Evolutionary conservation across 805 yeast species (phyloP), one percentile per base, ranked within the genome.

Genomic region (Priceomyces haplophilus): DNA sequence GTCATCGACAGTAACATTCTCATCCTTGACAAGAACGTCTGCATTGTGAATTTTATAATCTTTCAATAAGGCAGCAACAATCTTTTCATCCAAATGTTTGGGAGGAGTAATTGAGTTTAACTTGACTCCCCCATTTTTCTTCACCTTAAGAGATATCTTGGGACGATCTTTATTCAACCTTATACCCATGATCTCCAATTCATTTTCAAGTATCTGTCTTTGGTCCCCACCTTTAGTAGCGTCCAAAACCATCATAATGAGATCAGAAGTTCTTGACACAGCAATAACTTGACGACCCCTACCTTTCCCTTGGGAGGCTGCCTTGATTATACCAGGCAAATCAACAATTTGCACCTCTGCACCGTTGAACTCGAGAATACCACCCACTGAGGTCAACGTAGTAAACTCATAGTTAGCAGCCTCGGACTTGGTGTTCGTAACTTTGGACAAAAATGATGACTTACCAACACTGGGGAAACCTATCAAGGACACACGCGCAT

Each of bases 391-490:
- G 0, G 99, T 91, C 61, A 91, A 76, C 0, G 99, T 91, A 6
- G 99, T 91, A 75, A 91, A 91, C 40, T 95, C 93, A 59, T 93
- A 91, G 38, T 83, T 87, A 4, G 98, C 99, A 40, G 95, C 86
- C 62, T 89, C 98, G 1, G 96, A 85, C 62, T 88, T 88, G 1
- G 98, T 91, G 55, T 87, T 86, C 16, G 99, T 91, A 42, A 93
- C 87, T 56, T 88, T 88, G 15, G 88, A 82, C 46, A 91, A 72
- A 50, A 91, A 80, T 2, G 96, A 88, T 1, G 97, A 90, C 56
- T 91, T 91, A 61, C 99, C 99, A 18, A 93, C 99, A 1, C 97
- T 90, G 13, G 99, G 99, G 62, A 90, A 91, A 23, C 99, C 99
- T 64, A 93, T 90, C 42, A 91, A 72, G 15, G 95, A 95, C 2